Conservation (phyloP, 345 rosid species). For the Streptanthus diversifolius region DNA sequence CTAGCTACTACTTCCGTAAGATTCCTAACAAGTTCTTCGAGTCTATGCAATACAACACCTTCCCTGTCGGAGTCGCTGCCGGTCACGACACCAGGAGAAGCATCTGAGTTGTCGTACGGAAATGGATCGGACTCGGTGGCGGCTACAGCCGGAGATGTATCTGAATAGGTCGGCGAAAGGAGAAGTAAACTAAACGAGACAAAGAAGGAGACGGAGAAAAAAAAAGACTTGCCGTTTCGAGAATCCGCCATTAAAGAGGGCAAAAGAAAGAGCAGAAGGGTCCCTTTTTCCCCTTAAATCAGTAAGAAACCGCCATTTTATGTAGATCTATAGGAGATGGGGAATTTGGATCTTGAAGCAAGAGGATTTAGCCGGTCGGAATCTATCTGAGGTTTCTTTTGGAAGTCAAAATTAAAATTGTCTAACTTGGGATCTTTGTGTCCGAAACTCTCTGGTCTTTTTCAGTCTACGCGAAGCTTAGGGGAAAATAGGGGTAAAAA, state of each 20-base stretch:
- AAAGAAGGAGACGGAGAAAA: constrained; percentile 25
- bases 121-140: constrained; percentile 36
- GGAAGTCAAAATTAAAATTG: constrained; percentile 16
- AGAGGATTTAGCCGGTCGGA: constrained; percentile 32
- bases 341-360: constrained; percentile 38
- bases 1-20: constrained; percentile 64
- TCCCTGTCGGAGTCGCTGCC: constrained; percentile 4
- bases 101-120: constrained; percentile 29
- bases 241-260: constrained; percentile 46
- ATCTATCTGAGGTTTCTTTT: constrained; percentile 37
- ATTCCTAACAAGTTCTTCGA: constrained; percentile 69
- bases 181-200: constrained; percentile 36
- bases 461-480: constrained; percentile 5
- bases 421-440: constrained; percentile 7
- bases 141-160: constrained; percentile 16
- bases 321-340: constrained; percentile 12
- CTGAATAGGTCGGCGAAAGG: constrained; percentile 22
- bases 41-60: constrained; percentile 46
- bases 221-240: constrained; percentile 54
- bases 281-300: constrained; percentile 1
- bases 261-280: neutral
- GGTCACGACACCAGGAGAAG: constrained; percentile 24
- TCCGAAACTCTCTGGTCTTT: constrained; percentile 25
- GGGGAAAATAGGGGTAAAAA: neutral
- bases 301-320: constrained; percentile 32